These are phyloP conservation scores for Aspergillus brasiliensis DNA, from an alignment of 2,329 filamentous ascomycete genomes.

Conservation along the genomic window DNA sequence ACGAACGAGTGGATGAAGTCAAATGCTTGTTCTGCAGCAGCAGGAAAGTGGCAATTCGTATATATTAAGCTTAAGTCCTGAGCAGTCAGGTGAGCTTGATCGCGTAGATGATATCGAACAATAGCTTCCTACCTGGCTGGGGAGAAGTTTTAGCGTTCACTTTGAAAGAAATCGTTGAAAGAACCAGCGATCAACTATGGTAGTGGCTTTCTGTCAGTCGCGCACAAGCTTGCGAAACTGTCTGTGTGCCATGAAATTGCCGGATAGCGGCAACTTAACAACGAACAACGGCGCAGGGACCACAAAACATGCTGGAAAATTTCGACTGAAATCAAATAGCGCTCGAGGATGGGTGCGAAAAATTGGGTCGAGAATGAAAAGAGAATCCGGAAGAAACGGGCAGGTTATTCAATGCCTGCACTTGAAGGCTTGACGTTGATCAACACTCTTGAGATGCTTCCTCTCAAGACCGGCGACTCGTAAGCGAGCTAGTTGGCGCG, in stretches of 20 bases:
- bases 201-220: conserved; percentile 16
- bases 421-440: conserved; percentile 7
- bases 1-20: background rate
- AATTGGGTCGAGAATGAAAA: background rate
- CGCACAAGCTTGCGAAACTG: conserved; percentile 18
- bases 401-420: conserved; percentile 20
- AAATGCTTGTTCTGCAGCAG: background rate
- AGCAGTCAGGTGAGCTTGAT: background rate
- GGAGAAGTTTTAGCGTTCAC: background rate
- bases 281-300: conserved; percentile 19
- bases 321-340: background rate
- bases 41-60: background rate
- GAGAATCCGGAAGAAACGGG: conserved; percentile 12
- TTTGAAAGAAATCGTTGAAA: background rate
- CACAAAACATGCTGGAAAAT: conserved; percentile 22
- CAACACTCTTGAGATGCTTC: background rate
- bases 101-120: background rate
- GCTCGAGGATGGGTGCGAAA: background rate
- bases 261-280: conserved; percentile 25
- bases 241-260: conserved; percentile 26
- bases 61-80: conserved; percentile 3
- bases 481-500: conserved; percentile 3
- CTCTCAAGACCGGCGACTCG: conserved; percentile 8
- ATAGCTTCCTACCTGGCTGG: background rate
- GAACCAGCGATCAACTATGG: conserved; percentile 13